A percentile compares a stretch with the other conserved stretches of the same genome.
Evolutionary conservation across 2,329 filamentous ascomycete species (phyloP).

Genomic region (Phymatotrichopsis omnivora): DNA sequence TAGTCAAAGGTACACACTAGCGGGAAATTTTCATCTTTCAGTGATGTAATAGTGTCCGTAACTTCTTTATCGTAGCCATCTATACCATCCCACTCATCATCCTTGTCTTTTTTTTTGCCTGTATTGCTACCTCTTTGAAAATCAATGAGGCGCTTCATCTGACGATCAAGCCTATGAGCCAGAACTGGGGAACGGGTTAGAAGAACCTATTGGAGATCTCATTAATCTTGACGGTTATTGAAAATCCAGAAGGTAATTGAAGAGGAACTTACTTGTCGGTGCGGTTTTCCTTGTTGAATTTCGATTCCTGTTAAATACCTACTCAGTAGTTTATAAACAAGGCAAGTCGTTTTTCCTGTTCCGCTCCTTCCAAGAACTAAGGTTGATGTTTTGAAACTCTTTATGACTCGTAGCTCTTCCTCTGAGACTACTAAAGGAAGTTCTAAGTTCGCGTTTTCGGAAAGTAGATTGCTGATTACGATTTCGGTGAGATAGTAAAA

Average conservation of each 20-base stretch:
- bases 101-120: not conserved
- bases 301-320: slow-evolving; percentile 28
- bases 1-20: slow-evolving; percentile 33
- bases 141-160: slow-evolving; percentile 31
- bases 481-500: slow-evolving; percentile 32
- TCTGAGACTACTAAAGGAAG: slow-evolving; percentile 33
- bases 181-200: slow-evolving; percentile 32
- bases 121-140: slow-evolving; percentile 20
- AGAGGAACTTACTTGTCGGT: slow-evolving; percentile 15
- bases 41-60: slow-evolving; percentile 24
- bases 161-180: slow-evolving; percentile 31
- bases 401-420: slow-evolving; percentile 32
- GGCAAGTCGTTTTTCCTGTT: slow-evolving; percentile 34
- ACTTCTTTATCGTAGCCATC: slow-evolving; percentile 8
- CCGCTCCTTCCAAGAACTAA: slow-evolving; percentile 34
- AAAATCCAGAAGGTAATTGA: not conserved
- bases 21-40: slow-evolving; percentile 31
- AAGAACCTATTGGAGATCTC: slow-evolving; percentile 28
- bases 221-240: too few species aligned
- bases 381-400: slow-evolving; percentile 30
- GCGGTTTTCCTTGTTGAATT: not conserved
- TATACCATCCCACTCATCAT: not conserved
- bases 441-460: slow-evolving; percentile 21
- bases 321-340: slow-evolving; percentile 33
- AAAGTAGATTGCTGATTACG: slow-evolving; percentile 25